phyloP scores from a whole-genome alignment of 805 yeast species.

The Saccharomycopsis sp. region DNA sequence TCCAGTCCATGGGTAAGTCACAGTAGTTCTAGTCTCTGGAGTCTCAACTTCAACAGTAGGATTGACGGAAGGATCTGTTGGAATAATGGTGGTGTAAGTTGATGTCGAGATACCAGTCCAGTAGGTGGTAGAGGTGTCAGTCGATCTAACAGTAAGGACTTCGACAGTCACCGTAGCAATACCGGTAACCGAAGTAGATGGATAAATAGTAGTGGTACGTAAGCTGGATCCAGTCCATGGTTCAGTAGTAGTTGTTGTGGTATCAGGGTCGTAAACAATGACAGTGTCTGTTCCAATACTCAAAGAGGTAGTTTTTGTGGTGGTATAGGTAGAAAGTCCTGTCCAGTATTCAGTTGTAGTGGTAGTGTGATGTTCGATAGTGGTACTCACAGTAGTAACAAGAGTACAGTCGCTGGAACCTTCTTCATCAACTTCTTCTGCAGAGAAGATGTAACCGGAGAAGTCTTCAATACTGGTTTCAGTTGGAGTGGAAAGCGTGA shows the following conservation, averaged over 20 bases:
- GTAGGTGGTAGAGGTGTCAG: not conserved
- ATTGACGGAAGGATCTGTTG: not conserved
- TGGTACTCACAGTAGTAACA: not conserved
- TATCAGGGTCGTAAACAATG: not conserved
- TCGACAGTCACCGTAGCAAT: not conserved
- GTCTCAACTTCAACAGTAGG: conserved; percentile 2
- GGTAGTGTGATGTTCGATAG: not conserved
- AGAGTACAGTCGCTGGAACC: not conserved
- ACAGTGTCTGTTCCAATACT: not conserved
- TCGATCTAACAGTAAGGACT: not conserved
- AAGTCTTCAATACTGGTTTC: not conserved
- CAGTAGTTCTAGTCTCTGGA: not conserved
- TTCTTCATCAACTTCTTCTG: conserved; percentile 1
- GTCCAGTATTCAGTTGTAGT: conserved; percentile 4
- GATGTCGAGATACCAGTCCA: not conserved
- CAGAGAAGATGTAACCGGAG: not conserved
- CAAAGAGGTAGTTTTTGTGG: not conserved
- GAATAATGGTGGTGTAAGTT: conserved; percentile 1
- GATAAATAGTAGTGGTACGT: conserved; percentile 1
- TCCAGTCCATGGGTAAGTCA: not conserved
- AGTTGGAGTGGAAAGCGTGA: conserved; percentile 15
- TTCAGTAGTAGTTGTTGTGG: conserved; percentile 1
- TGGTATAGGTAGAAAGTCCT: conserved; percentile 2
- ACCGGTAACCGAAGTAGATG: conserved; percentile 1
- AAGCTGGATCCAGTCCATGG: conserved; percentile 4